Base-by-base conservation (phyloP, 2,329 filamentous ascomycete genomes). In the Aspergillus fischeri region DNA sequence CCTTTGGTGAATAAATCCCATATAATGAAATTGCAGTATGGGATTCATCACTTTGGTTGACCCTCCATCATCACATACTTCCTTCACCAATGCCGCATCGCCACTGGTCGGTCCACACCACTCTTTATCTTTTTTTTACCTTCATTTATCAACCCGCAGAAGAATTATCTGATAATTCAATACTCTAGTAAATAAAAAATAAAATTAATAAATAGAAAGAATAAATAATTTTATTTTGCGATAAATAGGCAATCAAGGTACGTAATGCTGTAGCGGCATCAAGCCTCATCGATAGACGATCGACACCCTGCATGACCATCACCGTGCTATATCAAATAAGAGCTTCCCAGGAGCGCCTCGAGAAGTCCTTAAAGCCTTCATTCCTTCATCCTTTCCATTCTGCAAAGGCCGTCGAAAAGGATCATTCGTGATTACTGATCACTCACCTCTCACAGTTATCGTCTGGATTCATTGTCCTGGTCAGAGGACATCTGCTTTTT, bases 241-340 rank as follows among this genome's bases (percentile, higher is more conserved):
- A 55, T 51, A 61, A 52, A 56, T 47, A 44, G 56, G 25, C 51
- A 57, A 57, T 59, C 52, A 63, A 59, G 45, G 62, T 59, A 65
- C 57, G 65, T 68, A 67, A 71, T 66, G 58, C 62, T 58, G 65
- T 67, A 63, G 61, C 57, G 58, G 32, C 64, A 64, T 69, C 66
- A 73, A 73, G 67, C 70, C 72, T 71, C 65, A 65, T 71, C 63
- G 67, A 70, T 70, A 59, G 66, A 69, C 67, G 74, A 76, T 76
- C 73, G 72, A 74, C 73, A 66, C 64, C 70, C 71, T 77, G 75
- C 75, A 77, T 77, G 75, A 77, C 75, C 71, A 68, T 66, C 69
- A 67, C 67, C 69, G 67, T 69, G 68, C 69, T 68, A 73, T 74
- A 74, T 75, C 74, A 76, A 77, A 76, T 77, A 72, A 73, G 73